These are phyloP conservation scores for Flaveria trinervia DNA, from an alignment of 129 eudicot genomes.

Conservation along the genomic window DNA sequence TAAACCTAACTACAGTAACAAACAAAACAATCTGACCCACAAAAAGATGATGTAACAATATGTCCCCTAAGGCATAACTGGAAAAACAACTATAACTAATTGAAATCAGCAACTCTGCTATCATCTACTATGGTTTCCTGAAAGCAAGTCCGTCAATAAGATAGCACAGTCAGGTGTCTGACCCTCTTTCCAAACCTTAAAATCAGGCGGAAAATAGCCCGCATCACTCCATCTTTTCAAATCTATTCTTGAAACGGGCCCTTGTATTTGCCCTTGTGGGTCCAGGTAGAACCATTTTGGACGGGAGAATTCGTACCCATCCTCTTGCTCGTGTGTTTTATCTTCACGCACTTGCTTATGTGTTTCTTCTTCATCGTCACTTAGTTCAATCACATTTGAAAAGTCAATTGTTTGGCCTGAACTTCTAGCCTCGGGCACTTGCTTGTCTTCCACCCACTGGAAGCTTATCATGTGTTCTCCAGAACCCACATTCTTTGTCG, in stretches of 20 bases:
- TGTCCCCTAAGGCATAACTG: conserved; percentile 25
- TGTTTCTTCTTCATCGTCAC: conserved; percentile 56
- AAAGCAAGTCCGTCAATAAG: conserved; percentile 53
- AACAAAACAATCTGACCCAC: conserved; percentile 14
- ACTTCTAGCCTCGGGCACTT: conserved; percentile 12
- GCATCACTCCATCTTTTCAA: conserved; percentile 61
- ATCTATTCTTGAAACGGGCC: conserved; percentile 58
- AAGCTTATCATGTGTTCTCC: conserved; percentile 20
- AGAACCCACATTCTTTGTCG: conserved; percentile 20
- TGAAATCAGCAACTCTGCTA: background rate
- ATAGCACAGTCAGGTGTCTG: conserved; percentile 44
- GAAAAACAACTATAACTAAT: conserved; percentile 17
- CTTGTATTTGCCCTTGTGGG: conserved; percentile 62
- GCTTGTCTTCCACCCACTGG: conserved; percentile 19
- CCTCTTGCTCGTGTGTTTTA: conserved; percentile 25
- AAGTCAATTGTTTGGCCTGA: conserved; percentile 9
- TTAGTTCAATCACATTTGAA: conserved; percentile 54
- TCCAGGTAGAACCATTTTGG: conserved; percentile 64
- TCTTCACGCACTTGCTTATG: conserved; percentile 40
- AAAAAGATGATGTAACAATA: conserved; percentile 8
- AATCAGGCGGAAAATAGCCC: conserved; percentile 50
- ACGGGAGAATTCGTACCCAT: background rate
- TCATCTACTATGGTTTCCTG: conserved; percentile 19
- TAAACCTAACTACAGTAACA: conserved; percentile 15
- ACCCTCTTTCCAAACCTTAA: conserved; percentile 69